A percentile compares a stretch with the other conserved stretches of the same genome.
phyloP scores from a whole-genome alignment of 2,329 filamentous ascomycete species.

The Penicillium hesseltinei region DNA sequence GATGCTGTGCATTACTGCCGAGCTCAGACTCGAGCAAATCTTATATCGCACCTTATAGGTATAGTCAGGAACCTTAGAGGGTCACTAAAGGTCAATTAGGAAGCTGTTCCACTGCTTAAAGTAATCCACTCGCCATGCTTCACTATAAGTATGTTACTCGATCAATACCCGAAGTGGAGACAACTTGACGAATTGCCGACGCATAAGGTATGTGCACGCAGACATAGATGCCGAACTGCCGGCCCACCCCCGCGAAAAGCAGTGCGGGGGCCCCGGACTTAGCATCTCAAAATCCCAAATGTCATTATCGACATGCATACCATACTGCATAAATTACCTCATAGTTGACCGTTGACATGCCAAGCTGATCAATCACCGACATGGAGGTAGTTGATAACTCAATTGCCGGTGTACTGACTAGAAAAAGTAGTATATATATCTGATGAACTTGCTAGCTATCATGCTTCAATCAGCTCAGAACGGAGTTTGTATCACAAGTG shows the following conservation, averaged over 20 bases:
- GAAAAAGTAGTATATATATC: not conserved
- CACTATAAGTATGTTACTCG: not conserved
- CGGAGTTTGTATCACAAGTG: not conserved
- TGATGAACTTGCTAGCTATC: not conserved
- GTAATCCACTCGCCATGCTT: not conserved
- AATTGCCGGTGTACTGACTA: not conserved
- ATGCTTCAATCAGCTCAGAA: not conserved
- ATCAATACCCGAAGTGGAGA: not conserved
- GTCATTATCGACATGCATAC: not conserved
- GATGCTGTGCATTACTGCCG: too few relatives aligned
- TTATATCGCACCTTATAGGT: not conserved
- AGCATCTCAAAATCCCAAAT: not conserved
- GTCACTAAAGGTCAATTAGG: not conserved
- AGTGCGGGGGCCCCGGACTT: not conserved
- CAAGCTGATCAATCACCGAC: slow-evolving; percentile 6
- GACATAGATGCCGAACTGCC: not conserved
- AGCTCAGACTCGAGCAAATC: not conserved
- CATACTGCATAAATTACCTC: too few relatives aligned
- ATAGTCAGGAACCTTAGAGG: not conserved
- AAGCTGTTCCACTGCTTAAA: not conserved
- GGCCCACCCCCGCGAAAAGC: slow-evolving; percentile 1
- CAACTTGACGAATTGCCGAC: not conserved
- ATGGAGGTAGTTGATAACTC: not conserved
- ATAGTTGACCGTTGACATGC: not conserved
- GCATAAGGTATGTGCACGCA: not conserved